Conservation (phyloP, 352 stramenopile genomes). For the Pythium phragmitis region DNA sequence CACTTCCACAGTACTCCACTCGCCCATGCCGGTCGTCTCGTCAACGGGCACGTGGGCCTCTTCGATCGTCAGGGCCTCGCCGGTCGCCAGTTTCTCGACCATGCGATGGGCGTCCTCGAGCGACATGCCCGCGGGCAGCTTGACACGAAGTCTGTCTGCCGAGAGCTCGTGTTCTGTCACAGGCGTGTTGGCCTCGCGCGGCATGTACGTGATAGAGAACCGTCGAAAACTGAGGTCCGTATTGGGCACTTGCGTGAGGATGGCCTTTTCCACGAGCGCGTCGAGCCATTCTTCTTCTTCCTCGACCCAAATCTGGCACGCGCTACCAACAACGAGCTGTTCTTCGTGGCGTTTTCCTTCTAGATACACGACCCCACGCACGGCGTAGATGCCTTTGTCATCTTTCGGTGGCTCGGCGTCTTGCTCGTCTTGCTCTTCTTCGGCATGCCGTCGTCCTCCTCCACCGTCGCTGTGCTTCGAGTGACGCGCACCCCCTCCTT, state of each 20-base stretch:
- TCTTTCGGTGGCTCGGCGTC: slow-evolving; percentile 40
- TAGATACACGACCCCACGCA: slow-evolving; percentile 71
- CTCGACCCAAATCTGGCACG: slow-evolving; percentile 83
- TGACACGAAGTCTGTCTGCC: slow-evolving; percentile 66
- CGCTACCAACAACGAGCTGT: slow-evolving; percentile 64
- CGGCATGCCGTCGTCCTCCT: slow-evolving; percentile 1
- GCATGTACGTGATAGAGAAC: slow-evolving; percentile 71
- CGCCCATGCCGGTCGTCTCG: slow-evolving; percentile 75
- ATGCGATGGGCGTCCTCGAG: slow-evolving; percentile 66
- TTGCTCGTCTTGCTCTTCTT: slow-evolving; percentile 23
- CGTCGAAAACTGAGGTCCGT: slow-evolving; percentile 59
- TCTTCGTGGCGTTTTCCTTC: slow-evolving; percentile 75
- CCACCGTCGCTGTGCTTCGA: not conserved
- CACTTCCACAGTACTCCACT: slow-evolving; percentile 79
- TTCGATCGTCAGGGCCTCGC: slow-evolving; percentile 37
- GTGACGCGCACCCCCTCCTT: not conserved
- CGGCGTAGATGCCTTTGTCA: slow-evolving; percentile 67
- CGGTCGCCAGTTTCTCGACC: slow-evolving; percentile 43
- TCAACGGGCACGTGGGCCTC: slow-evolving; percentile 34
- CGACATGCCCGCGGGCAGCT: slow-evolving; percentile 56
- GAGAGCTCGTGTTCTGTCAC: slow-evolving; percentile 52
- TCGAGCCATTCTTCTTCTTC: slow-evolving; percentile 72
- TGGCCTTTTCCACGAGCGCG: slow-evolving; percentile 63
- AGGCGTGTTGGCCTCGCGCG: slow-evolving; percentile 32
- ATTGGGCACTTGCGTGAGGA: slow-evolving; percentile 63